Conservation (phyloP, 768 basidiomycete species). For the Gloeophyllum trabeum region DNA sequence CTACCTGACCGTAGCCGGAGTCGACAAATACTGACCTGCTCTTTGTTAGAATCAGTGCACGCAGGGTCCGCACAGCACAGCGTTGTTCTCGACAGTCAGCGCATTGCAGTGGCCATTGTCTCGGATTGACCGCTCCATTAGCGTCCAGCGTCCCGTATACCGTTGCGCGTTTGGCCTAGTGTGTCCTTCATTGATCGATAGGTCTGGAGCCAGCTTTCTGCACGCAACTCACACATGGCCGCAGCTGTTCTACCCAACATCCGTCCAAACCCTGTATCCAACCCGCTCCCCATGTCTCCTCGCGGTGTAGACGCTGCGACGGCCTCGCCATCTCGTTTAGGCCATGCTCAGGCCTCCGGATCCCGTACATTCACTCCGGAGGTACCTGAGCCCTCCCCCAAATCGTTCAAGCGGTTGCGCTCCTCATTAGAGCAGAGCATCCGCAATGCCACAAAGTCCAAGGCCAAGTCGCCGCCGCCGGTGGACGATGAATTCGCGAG, state of each 20-base stretch:
- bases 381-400: conserved; percentile 23
- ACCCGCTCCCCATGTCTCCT: conserved; percentile 35
- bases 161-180: too few relatives aligned
- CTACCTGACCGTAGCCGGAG: too few relatives aligned
- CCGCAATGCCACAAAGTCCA: conserved; percentile 51
- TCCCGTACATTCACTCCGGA: conserved; percentile 18
- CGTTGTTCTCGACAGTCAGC: too few relatives aligned
- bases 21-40: neutral
- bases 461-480: conserved; percentile 23
- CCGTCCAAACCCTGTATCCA: conserved; percentile 19
- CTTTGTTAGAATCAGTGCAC: neutral
- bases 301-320: conserved; percentile 13
- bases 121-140: too few relatives aligned
- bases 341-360: conserved; percentile 20
- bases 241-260: conserved; percentile 26
- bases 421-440: conserved; percentile 59
- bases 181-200: conserved; percentile 7
- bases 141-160: too few relatives aligned
- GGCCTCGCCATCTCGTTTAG: conserved; percentile 16
- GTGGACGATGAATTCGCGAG: conserved; percentile 32
- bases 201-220: conserved; percentile 6
- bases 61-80: neutral
- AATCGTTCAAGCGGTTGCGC: conserved; percentile 52
- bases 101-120: too few relatives aligned
- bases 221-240: conserved; percentile 27